Evolutionary conservation across 768 basidiomycete species (phyloP), one percentile per base, ranked within the genome.

Genomic region (Podaxis rugospora): DNA sequence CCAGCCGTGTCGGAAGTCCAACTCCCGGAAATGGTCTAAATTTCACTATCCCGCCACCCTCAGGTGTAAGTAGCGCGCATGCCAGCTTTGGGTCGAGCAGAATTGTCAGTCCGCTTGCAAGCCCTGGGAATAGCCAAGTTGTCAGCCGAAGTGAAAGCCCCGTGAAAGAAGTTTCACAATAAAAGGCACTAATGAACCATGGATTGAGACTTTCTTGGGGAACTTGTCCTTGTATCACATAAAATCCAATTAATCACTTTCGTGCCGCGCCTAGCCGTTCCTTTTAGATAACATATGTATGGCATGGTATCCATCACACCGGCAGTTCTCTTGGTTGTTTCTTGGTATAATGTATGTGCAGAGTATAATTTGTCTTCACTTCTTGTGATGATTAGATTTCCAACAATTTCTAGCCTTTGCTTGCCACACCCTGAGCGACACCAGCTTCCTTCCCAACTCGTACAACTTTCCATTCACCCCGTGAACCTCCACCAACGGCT

Each of bases 1-100:
- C 65, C 40, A 77, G 75, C 59, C 69, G 75, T 18, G 50, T 62
- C 1, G 53, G 32, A 4, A 65, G 65, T 51, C 59, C 59, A 23
- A 44, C 44, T 1, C 40, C 37, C 25, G 55, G 42, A 2, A 21
- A 7, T 10, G 44, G 27, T n/a, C 9, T 36, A 37, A 54, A 23
- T 18, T 10, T 28, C 14, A 21, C n/a, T 9, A 37, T 32, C 23
- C 49, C 49, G 0, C 44, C 32, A 14, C 18, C n/a, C 18, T 37
- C 37, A 25, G 37, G 18, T 21, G 7, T 58, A 13, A 51, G 49
- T 32, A 57, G 56, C 18, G 35, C 32, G 13, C 18, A 50, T 58
- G 27, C 35, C 5, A 54, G 47, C 32, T 25, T 18, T 21, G 51
- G 21, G 16, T 44, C 51, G 21, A 36, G 52, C 51, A 47, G 59